Conservation (phyloP, 495 filamentous ascomycete species). For the Aspergillus saccharolyticus region DNA sequence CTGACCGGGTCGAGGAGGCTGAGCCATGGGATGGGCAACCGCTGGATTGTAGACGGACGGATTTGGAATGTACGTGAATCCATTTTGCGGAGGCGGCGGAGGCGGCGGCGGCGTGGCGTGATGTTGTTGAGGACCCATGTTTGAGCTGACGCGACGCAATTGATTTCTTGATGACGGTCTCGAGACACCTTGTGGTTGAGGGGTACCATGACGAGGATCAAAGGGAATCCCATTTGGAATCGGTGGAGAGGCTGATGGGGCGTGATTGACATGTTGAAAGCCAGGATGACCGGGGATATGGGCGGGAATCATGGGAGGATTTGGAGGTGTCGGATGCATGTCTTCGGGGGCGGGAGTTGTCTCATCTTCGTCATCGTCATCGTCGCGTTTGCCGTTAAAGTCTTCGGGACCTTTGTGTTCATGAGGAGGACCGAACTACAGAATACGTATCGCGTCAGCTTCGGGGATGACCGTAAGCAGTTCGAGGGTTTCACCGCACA, state of each 20-base stretch:
- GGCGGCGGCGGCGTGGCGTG: conserved; percentile 54
- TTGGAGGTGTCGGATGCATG: conserved; percentile 43
- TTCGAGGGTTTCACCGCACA: conserved; percentile 50
- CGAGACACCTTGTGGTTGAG: conserved; percentile 70
- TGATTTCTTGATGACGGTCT: conserved; percentile 80
- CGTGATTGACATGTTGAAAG: conserved; percentile 77
- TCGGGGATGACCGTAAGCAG: background rate
- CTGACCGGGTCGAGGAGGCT: conserved; percentile 40
- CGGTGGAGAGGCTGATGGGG: conserved; percentile 85
- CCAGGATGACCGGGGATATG: conserved; percentile 70
- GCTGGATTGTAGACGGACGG: conserved; percentile 81
- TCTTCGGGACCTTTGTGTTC: conserved; percentile 95
- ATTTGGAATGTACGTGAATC: conserved; percentile 79
- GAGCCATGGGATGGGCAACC: conserved; percentile 40
- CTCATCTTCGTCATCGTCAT: conserved; percentile 76
- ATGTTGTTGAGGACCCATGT: conserved; percentile 62
- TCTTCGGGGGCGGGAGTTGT: conserved; percentile 59
- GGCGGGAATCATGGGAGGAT: conserved; percentile 60
- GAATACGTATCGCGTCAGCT: conserved; percentile 3
- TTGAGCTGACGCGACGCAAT: conserved; percentile 67
- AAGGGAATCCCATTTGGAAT: conserved; percentile 74
- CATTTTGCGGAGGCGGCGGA: conserved; percentile 59
- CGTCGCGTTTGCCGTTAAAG: conserved; percentile 78
- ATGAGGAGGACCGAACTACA: conserved; percentile 82
- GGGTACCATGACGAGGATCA: conserved; percentile 69